Evolutionary conservation across 2,329 filamentous ascomycete species (phyloP), one percentile per base, ranked within the genome.

Genomic region (Thielaviopsis musarum): DNA sequence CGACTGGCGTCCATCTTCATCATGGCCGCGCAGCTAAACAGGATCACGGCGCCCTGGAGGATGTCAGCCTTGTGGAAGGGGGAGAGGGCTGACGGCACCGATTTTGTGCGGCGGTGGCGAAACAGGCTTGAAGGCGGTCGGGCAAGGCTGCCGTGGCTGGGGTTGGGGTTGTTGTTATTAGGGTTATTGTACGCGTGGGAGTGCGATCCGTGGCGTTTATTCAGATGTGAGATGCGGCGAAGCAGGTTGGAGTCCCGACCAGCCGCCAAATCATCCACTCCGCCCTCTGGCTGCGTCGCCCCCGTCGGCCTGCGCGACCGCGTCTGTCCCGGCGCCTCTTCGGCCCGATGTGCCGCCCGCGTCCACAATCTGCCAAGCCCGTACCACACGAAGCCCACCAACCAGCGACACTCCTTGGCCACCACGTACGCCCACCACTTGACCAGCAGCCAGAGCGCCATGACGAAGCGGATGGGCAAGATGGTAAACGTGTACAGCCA

Each of bases 401-500:
- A 72, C 73, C 85, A 93, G 3, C 76, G 77, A 1, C 77, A 75
- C 69, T 97, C 91, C 63, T 84, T 86, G 4, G 76, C 76, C 1
- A 91, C 65, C 22, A 90, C 80, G 38, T 85, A 81, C 1, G 71
- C 77, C 88, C 88, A 95, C 78, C 91, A 97, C 62, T 81, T 79
- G 10, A 82, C 70, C 26, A 98, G 73, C 2, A 97, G 83, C 21
- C 81, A 82, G 0, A 91, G 66, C 0, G 93, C 91, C 61, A 91
- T 86, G 58, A 87, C 70, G 66, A 98, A 97, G 2, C 93, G 81
- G 61, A 98, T 78, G 0, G 93, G 93, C 0, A 98, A 75, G 52
- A 98, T 95, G 0, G 93, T 98, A 66, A 98, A 94, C 0, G 89
- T 94, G 72, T 96, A 93, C 1, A 98, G 79, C 90, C 91, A 98